A percentile compares a stretch with the other conserved stretches of the same genome.
Evolutionary conservation across 164 flowering plant species (phyloP).

Genomic region (Magnolia kwangsiensis): DNA sequence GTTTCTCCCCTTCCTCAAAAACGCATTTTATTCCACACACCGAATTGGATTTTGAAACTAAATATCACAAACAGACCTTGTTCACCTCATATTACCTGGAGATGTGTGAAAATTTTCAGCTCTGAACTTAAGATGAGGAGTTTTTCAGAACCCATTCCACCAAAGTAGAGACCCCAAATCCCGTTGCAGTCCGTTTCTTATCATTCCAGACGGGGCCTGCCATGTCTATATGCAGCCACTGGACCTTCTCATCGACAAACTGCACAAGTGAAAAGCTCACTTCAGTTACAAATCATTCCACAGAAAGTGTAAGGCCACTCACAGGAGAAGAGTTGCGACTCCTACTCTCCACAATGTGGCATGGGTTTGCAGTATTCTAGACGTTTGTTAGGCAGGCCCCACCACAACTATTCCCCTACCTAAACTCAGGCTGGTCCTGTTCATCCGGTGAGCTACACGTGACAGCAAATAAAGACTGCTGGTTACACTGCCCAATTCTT

Average conservation of each 20-base stretch:
- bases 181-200: slow-evolving; percentile 74
- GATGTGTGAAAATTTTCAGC: background rate
- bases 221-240: slow-evolving; percentile 97
- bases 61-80: background rate
- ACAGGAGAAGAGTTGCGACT: too few relatives aligned
- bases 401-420: too few relatives aligned
- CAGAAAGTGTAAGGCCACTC: too few relatives aligned
- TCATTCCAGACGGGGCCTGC: slow-evolving; percentile 95
- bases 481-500: too few relatives aligned
- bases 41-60: background rate
- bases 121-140: slow-evolving; percentile 39
- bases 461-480: too few relatives aligned
- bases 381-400: too few relatives aligned
- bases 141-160: slow-evolving; percentile 91
- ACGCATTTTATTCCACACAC: background rate
- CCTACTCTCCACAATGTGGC: too few relatives aligned
- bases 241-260: slow-evolving; percentile 93
- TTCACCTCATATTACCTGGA: background rate
- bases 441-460: too few relatives aligned
- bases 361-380: too few relatives aligned
- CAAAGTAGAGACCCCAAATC: slow-evolving; percentile 79
- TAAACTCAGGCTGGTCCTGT: too few relatives aligned
- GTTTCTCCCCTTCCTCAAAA: background rate
- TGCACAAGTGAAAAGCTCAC: slow-evolving; percentile 29
- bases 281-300: background rate